phyloP scores from a whole-genome alignment of 2,329 filamentous ascomycete genomes.

The Thelonectria olida region DNA sequence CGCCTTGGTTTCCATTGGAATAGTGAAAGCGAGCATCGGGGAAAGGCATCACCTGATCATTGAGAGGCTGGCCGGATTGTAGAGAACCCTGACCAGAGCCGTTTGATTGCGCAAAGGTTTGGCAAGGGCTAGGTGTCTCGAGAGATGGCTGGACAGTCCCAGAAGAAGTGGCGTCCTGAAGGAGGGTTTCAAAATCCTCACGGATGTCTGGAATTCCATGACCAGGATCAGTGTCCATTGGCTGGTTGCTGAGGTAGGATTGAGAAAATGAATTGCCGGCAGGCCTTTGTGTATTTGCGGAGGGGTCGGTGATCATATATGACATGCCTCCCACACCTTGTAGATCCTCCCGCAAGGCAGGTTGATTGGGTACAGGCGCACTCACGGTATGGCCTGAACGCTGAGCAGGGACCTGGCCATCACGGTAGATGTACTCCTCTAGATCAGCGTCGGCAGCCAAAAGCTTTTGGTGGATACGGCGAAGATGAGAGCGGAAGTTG shows the following conservation, averaged over 20 bases:
- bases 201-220: conserved; percentile 18
- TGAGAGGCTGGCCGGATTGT: neutral
- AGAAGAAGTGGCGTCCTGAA: conserved; percentile 18
- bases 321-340: conserved; percentile 42
- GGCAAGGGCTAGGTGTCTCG: conserved; percentile 27
- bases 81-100: conserved; percentile 13
- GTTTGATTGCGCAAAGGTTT: conserved; percentile 25
- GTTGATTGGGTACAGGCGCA: conserved; percentile 18
- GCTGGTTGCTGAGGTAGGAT: conserved; percentile 10
- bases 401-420: conserved; percentile 2
- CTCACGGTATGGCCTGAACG: neutral
- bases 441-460: conserved; percentile 51
- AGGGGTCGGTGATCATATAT: conserved; percentile 28
- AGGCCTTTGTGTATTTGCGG: conserved; percentile 26
- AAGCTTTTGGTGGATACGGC: conserved; percentile 66
- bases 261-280: conserved; percentile 1
- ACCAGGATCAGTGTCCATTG: neutral
- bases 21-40: conserved; percentile 3
- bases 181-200: conserved; percentile 5
- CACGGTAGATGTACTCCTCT: conserved; percentile 43
- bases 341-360: conserved; percentile 31
- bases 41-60: neutral
- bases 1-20: neutral
- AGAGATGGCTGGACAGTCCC: conserved; percentile 27
- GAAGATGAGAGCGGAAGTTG: conserved; percentile 86